Percentiles rank a stretch among this genome's conserved stretches.
Evolutionary conservation across 176 grass and related monocot species (phyloP).

Genomic region (Avena insularis): DNA sequence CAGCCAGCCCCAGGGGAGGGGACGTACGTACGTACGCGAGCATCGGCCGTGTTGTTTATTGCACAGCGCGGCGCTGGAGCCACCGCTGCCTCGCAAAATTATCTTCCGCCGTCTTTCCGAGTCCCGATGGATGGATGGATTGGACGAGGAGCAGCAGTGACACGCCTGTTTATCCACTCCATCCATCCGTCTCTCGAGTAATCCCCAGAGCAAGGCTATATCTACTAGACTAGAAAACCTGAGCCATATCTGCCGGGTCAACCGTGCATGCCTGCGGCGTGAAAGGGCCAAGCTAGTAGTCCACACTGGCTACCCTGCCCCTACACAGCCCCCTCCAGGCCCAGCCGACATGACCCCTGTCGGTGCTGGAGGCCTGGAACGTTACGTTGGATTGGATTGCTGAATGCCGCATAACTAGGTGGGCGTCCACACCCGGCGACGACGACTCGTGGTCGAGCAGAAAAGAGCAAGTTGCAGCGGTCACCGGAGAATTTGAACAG

Average conservation of each 20-base stretch:
- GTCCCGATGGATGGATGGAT: background rate
- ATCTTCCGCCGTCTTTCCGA: background rate
- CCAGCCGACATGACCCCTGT: constrained; percentile 5
- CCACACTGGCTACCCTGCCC: background rate
- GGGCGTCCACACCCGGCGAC: background rate
- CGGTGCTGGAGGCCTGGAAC: background rate
- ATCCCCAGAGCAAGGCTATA: background rate
- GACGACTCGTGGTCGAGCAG: background rate
- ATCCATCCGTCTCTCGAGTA: background rate
- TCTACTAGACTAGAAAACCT: background rate
- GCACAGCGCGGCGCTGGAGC: background rate
- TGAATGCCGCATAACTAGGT: background rate
- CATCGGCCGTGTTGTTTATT: background rate
- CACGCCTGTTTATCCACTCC: background rate
- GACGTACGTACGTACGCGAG: background rate
- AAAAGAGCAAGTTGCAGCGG: background rate
- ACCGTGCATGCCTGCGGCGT: constrained; percentile 11
- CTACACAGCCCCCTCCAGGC: background rate
- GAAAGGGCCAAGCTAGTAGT: background rate
- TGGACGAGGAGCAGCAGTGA: background rate
- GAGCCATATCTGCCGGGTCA: constrained; percentile 10
- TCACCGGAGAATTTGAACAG: too few relatives aligned
- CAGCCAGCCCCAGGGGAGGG: too few relatives aligned
- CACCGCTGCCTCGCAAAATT: background rate
- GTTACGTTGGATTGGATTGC: background rate